These are phyloP conservation scores for Vitis rotundifolia DNA, from an alignment of 164 flowering plant species.

Conservation along the genomic window DNA sequence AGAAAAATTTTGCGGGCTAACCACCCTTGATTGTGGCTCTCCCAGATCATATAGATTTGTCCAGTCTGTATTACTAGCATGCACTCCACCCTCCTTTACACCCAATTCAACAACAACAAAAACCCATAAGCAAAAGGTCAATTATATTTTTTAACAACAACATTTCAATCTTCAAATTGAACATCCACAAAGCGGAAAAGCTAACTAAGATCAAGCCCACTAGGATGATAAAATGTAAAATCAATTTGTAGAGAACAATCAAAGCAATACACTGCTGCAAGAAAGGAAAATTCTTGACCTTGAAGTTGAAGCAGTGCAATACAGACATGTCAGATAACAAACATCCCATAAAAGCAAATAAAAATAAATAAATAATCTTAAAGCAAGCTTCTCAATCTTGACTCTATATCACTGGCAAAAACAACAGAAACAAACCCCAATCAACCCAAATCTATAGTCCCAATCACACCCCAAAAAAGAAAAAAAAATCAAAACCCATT, in stretches of 20 bases:
- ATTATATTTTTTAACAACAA: neutral
- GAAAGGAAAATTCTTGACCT: neutral
- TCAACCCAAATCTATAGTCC: too few species aligned
- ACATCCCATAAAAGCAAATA: too few species aligned
- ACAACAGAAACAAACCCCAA: too few species aligned
- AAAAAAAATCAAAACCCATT: neutral
- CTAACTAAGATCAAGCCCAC: neutral
- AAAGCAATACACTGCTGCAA: neutral
- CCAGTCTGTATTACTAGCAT: constrained; percentile 51
- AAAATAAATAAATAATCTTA: too few species aligned
- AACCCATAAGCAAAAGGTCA: neutral
- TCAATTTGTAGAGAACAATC: neutral
- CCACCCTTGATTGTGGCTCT: constrained; percentile 37
- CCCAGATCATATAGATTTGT: constrained; percentile 47
- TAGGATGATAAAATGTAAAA: neutral
- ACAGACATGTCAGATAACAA: neutral
- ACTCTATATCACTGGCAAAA: too few species aligned
- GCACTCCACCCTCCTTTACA: constrained; percentile 46
- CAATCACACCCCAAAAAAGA: neutral
- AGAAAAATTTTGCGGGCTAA: constrained; percentile 37
- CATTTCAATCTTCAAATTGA: neutral
- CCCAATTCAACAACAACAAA: neutral
- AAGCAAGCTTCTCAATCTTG: too few species aligned
- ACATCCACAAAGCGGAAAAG: neutral
- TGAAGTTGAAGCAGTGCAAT: neutral